Conservation (phyloP, 768 basidiomycete species). For the Tulasnella calospora region DNA sequence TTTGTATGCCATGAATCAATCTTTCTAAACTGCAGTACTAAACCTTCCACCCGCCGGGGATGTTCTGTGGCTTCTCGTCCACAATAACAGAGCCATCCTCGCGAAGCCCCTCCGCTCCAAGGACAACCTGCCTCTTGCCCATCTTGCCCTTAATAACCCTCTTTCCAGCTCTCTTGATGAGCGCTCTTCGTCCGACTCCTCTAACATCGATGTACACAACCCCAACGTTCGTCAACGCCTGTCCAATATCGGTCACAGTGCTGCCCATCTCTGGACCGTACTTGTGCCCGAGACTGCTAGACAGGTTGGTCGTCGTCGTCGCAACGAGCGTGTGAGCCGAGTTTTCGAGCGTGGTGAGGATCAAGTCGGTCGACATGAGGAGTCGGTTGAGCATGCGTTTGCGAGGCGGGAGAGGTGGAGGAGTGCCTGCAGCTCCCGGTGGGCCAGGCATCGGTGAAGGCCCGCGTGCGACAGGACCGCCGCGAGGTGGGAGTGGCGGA, state of each 20-base stretch:
- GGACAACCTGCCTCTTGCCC: slow-evolving; percentile 29
- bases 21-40: neutral
- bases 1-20: neutral
- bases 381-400: slow-evolving; percentile 41
- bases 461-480: neutral
- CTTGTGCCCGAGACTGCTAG: slow-evolving; percentile 54
- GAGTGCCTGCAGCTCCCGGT: slow-evolving; percentile 12
- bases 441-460: neutral
- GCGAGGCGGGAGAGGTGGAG: slow-evolving; percentile 27
- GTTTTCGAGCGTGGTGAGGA: slow-evolving; percentile 59
- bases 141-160: slow-evolving; percentile 50
- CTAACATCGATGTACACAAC: slow-evolving; percentile 72
- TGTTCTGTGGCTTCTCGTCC: neutral
- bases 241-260: slow-evolving; percentile 54
- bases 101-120: slow-evolving; percentile 21
- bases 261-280: slow-evolving; percentile 63
- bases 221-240: slow-evolving; percentile 63
- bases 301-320: slow-evolving; percentile 46
- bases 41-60: neutral
- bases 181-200: slow-evolving; percentile 64
- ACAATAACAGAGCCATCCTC: slow-evolving; percentile 1
- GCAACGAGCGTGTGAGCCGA: slow-evolving; percentile 53
- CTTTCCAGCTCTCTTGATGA: slow-evolving; percentile 59
- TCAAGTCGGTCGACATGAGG: slow-evolving; percentile 59
- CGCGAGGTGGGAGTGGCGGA: slow-evolving; percentile 41